These are phyloP conservation scores for Neopestalotiopsis sp. DNA, from an alignment of 2,329 filamentous ascomycete genomes.

Conservation along the genomic window DNA sequence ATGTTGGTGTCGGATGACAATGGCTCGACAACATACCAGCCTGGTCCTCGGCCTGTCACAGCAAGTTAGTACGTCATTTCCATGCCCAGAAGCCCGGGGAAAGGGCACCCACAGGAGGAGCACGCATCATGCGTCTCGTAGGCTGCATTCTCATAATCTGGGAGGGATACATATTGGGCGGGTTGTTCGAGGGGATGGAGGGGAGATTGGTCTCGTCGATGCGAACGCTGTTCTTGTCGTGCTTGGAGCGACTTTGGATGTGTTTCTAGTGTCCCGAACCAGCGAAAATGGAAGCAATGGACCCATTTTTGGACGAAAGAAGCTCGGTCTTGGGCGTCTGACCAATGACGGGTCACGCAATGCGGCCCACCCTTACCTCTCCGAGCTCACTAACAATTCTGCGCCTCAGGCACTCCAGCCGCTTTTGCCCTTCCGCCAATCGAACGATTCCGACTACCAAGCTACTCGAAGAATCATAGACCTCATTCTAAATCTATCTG, in stretches of 20 bases:
- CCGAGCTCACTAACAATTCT: slow-evolving; percentile 10
- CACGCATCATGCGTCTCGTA: slow-evolving; percentile 69
- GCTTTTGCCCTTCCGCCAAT: slow-evolving; percentile 15
- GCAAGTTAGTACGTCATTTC: slow-evolving; percentile 42
- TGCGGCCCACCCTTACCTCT: neutral
- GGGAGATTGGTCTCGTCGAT: slow-evolving; percentile 33
- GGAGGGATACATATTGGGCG: slow-evolving; percentile 67
- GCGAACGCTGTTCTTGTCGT: slow-evolving; percentile 20
- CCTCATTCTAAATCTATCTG: slow-evolving; percentile 34
- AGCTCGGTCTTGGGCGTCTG: slow-evolving; percentile 8
- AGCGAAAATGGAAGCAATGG: slow-evolving; percentile 14
- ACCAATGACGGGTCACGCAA: neutral
- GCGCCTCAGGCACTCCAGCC: slow-evolving; percentile 12
- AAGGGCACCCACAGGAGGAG: slow-evolving; percentile 69
- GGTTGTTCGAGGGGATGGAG: slow-evolving; percentile 23
- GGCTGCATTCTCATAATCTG: slow-evolving; percentile 70
- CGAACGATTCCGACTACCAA: slow-evolving; percentile 14
- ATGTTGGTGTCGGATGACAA: slow-evolving; percentile 21
- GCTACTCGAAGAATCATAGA: slow-evolving; percentile 39
- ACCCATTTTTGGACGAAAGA: slow-evolving; percentile 6
- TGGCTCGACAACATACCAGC: slow-evolving; percentile 58
- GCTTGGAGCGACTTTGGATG: neutral
- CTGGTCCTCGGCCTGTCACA: slow-evolving; percentile 67
- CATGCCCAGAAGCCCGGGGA: slow-evolving; percentile 26
- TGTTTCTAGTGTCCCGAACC: slow-evolving; percentile 7